phyloP scores from a whole-genome alignment of 139 green algal species.

The Chlorella sp. region DNA sequence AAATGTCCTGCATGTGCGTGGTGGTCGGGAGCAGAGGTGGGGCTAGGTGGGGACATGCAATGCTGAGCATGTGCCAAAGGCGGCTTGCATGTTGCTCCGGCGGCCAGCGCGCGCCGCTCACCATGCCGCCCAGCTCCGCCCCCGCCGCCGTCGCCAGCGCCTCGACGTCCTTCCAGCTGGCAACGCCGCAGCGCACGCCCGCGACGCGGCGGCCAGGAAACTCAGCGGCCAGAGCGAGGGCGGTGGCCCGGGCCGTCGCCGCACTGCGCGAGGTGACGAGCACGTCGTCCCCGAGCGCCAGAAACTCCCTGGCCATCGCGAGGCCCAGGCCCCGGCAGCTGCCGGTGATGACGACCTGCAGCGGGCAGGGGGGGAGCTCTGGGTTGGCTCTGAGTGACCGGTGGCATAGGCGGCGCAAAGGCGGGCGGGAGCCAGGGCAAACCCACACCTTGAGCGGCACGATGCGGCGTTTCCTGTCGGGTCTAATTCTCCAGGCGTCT shows the following conservation, averaged over 20 bases:
- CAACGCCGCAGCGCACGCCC: constrained; percentile 42
- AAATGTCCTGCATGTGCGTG: constrained; percentile 34
- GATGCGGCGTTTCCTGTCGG: no score
- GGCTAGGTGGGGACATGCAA: not conserved
- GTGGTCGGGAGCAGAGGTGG: not conserved
- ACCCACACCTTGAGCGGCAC: no score
- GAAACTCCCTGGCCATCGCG: constrained; percentile 62
- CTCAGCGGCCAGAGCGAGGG: constrained; percentile 6
- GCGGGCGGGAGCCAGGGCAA: no score
- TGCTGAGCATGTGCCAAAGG: not conserved
- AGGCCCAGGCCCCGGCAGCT: constrained; percentile 51
- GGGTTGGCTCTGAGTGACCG: no score
- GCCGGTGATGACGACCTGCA: constrained; percentile 47
- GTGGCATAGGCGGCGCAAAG: no score
- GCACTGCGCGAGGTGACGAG: constrained; percentile 45
- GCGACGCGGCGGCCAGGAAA: constrained; percentile 30
- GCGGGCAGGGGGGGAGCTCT: no score
- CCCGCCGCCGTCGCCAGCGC: constrained; percentile 39
- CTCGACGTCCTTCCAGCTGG: constrained; percentile 39
- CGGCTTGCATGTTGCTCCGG: not conserved
- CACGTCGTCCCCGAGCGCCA: constrained; percentile 59
- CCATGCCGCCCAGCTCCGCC: constrained; percentile 39
- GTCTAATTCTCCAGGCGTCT: no score
- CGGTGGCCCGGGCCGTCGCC: constrained; percentile 25
- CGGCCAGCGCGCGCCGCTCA: not conserved